These are phyloP conservation scores for Talaromyces funiculosus DNA, from an alignment of 2,329 filamentous ascomycete species.

Conservation along the genomic window DNA sequence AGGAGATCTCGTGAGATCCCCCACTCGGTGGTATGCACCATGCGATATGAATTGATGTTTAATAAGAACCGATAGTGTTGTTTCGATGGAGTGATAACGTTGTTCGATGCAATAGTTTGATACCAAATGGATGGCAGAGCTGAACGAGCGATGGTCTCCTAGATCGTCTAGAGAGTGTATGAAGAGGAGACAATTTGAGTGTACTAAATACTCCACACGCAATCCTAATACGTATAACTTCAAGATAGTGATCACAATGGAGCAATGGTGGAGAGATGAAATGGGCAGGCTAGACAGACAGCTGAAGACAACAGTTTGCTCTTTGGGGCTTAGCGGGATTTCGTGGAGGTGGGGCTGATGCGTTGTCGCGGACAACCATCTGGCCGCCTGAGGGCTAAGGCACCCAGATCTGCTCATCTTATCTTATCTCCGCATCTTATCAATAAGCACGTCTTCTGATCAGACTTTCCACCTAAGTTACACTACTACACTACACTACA, in stretches of 20 bases:
- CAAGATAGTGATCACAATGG: background rate
- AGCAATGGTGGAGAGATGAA: background rate
- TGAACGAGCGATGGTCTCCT: background rate
- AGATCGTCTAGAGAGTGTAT: background rate
- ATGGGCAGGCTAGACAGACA: background rate
- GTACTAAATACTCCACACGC: background rate
- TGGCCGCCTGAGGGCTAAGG: background rate
- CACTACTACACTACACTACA: background rate
- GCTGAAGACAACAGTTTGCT: slow-evolving; percentile 34
- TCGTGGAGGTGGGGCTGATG: slow-evolving; percentile 19
- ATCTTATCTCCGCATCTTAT: background rate
- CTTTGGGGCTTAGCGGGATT: slow-evolving; percentile 30
- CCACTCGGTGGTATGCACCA: slow-evolving; percentile 40
- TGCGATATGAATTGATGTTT: slow-evolving; percentile 24
- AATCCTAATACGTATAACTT: background rate
- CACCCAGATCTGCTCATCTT: background rate
- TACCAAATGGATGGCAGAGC: background rate
- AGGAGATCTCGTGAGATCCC: slow-evolving; percentile 43
- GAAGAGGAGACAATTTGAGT: background rate
- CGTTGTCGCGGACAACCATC: slow-evolving; percentile 37
- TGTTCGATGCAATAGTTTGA: background rate
- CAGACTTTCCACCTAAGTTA: background rate
- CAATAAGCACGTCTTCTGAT: background rate
- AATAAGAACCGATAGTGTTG: background rate
- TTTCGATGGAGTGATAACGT: background rate